Conservation (phyloP, 257 asterid genomes). For the Salvia rosmarinus region DNA sequence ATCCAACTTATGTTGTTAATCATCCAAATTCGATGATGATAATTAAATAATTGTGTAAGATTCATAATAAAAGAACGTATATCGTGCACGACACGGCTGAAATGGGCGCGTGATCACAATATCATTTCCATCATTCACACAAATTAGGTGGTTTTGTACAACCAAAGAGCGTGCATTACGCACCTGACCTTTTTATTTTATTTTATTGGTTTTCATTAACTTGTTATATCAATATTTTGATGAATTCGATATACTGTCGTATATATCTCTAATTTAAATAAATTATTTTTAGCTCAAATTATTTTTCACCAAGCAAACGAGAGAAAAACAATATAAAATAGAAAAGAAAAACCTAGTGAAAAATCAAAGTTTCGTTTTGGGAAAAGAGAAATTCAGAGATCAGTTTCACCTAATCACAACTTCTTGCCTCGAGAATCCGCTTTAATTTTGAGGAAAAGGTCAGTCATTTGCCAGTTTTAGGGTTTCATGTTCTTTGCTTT, state of each 20-base stretch:
- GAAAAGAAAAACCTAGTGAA: conserved; percentile 60
- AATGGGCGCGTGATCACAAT: conserved; percentile 32
- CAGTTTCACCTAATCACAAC: conserved; percentile 36
- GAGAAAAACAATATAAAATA: conserved; percentile 36
- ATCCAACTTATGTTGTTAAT: neutral
- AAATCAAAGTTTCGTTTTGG: conserved; percentile 38
- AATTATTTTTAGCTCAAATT: conserved; percentile 35
- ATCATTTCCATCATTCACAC: conserved; percentile 29
- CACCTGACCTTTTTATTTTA: conserved; percentile 35
- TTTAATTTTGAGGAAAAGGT: conserved; percentile 51
- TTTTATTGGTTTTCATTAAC: conserved; percentile 42
- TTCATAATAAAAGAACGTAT: neutral
- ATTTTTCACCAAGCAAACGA: conserved; percentile 45
- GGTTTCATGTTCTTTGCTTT: conserved; percentile 37
- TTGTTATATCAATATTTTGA: conserved; percentile 23
- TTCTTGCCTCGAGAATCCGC: conserved; percentile 30
- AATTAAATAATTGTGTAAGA: neutral
- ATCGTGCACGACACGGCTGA: neutral
- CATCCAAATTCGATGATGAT: neutral
- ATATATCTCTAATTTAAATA: conserved; percentile 35
- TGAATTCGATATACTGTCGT: conserved; percentile 42
- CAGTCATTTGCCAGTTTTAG: conserved; percentile 40
- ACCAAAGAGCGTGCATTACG: conserved; percentile 48
- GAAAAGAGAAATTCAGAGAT: conserved; percentile 34
- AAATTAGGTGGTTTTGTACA: conserved; percentile 50